phyloP scores from a whole-genome alignment of 306 rosid genomes.

The Cicer chorassanicum region DNA sequence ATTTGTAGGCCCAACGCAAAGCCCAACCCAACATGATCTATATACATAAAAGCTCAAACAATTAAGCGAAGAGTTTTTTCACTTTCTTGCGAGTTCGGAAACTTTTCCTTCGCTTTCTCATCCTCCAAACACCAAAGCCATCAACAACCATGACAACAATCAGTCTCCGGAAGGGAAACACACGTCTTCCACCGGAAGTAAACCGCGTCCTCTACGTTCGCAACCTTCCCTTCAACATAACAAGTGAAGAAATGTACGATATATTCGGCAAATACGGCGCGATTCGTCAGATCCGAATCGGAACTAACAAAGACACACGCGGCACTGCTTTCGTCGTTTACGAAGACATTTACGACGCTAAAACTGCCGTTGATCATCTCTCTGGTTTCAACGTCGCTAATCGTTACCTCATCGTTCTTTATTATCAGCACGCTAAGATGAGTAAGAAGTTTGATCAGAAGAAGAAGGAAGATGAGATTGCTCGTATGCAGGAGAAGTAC shows the following conservation, averaged over 20 bases:
- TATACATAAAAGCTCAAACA: neutral
- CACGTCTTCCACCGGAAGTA: constrained; percentile 95
- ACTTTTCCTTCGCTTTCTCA: neutral
- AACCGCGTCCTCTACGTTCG: constrained; percentile 88
- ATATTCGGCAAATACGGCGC: constrained; percentile 98
- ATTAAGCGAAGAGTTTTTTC: neutral
- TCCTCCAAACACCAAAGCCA: constrained; percentile 12
- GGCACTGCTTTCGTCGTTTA: constrained; percentile 97
- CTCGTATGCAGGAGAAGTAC: constrained; percentile 86
- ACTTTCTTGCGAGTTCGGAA: neutral
- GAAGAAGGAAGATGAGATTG: constrained; percentile 95
- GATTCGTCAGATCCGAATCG: constrained; percentile 92
- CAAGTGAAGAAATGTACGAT: constrained; percentile 99
- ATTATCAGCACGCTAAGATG: constrained; percentile 98
- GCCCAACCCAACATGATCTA: neutral
- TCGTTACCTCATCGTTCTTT: constrained; percentile 86
- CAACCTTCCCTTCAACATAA: constrained; percentile 90
- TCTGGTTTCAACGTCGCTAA: constrained; percentile 97
- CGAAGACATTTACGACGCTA: constrained; percentile 99
- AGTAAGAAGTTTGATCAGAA: constrained; percentile 86
- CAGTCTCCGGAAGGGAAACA: constrained; percentile 87
- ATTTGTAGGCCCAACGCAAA: neutral
- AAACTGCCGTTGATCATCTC: constrained; percentile 95
- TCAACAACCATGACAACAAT: constrained; percentile 66
- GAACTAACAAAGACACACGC: constrained; percentile 90